These are phyloP conservation scores for Aspergillus glaucus DNA, from an alignment of 2,329 filamentous ascomycete genomes.

Conservation along the genomic window DNA sequence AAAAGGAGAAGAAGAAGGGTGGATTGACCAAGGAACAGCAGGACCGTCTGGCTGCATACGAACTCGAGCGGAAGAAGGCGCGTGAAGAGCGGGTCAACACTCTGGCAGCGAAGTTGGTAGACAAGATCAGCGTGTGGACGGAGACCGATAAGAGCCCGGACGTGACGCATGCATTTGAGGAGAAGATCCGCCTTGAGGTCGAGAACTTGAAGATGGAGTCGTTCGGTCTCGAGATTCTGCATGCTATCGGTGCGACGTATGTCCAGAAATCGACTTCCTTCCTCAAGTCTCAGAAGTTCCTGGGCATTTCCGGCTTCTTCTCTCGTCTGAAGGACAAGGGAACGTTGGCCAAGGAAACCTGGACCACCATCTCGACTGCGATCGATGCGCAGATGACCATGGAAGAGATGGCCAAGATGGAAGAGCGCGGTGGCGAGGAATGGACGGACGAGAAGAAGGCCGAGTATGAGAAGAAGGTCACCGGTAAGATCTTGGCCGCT, in stretches of 20 bases:
- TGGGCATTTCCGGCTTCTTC: constrained; percentile 94
- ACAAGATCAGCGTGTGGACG: constrained; percentile 90
- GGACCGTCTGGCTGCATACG: constrained; percentile 82
- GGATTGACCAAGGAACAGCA: constrained; percentile 85
- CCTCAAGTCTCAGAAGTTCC: constrained; percentile 91
- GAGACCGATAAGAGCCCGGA: constrained; percentile 87
- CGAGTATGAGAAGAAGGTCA: constrained; percentile 92
- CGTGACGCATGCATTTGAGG: constrained; percentile 82
- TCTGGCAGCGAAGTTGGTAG: constrained; percentile 75
- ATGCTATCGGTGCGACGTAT: constrained; percentile 90
- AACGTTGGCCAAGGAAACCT: constrained; percentile 93
- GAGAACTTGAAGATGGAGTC: constrained; percentile 99
- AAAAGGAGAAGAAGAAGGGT: constrained; percentile 84
- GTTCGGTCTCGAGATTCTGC: constrained; percentile 91
- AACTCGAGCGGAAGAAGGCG: constrained; percentile 74
- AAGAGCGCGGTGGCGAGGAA: constrained; percentile 89
- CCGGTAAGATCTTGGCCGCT: constrained; percentile 94
- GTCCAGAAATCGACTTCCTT: constrained; percentile 78
- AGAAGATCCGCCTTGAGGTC: constrained; percentile 89
- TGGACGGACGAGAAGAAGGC: constrained; percentile 97
- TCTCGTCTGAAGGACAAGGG: constrained; percentile 93
- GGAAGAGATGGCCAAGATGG: constrained; percentile 96
- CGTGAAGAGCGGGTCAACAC: constrained; percentile 86
- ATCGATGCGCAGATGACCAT: constrained; percentile 98
- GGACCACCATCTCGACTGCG: constrained; percentile 93